Base-by-base conservation (phyloP, 768 basidiomycete species). In the Rhodocollybia butyracea region DNA sequence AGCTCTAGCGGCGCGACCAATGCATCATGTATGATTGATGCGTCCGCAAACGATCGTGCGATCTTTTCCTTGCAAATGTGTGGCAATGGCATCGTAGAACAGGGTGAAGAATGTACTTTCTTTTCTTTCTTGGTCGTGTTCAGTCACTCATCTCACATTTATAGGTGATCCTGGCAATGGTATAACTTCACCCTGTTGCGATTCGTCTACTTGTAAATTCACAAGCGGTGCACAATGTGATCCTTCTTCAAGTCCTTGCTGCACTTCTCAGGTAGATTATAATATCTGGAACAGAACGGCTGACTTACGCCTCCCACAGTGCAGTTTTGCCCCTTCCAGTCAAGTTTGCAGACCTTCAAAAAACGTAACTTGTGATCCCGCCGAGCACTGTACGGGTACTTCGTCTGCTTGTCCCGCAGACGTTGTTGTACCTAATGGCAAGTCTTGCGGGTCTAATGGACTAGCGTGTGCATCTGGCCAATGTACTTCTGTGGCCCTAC, bases 21-120 rank as follows among this genome's bases (percentile, higher is more conserved):
- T 65, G 83, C 84, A 3, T 76, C 77, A 31, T 96, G 93, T 65
- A 70, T 96, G 22, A 72, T 82, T 42, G 80, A 84, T 55, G 84
- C 89, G 1, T 81, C 72, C 58, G 67, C 66, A 36, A 62, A 30
- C 15, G 63, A 60, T 34, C 69, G 70, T 39, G 64, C 75, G 55
- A 77, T 74, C 6, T 81, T 89, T 60, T 79, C 84, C 3, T 73
- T 89, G 19, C 77, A 88, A 61, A 87, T 86, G 85, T 89, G 87
- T 63, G 88, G 89, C 26, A 91, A 92, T 68, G 90, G 90, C 47
- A 91, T 92, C 58, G 84, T 90, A 50, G 89, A 91, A 65, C 67
- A 62, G 1, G 92, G 90, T 29, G 93, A 96, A 72, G 88, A 94
- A 36, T 94, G 93, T 66, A 27, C 27, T 38, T 19, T 0, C 31